Evolutionary conservation across 768 basidiomycete genomes (phyloP).

Genomic region (Mycena leptocephala): DNA sequence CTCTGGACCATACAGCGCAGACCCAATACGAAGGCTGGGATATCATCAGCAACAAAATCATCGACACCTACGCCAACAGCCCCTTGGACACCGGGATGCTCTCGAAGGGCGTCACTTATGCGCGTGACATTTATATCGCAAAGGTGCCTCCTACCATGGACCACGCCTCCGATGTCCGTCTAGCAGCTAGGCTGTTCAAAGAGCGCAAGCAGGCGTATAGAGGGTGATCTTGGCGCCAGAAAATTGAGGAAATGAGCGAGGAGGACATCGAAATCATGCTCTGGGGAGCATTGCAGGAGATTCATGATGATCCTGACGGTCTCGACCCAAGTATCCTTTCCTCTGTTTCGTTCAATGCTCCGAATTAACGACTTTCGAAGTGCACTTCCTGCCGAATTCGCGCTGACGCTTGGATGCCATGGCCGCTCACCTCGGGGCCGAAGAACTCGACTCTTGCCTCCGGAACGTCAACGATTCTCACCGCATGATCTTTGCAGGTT

Average conservation of each 20-base stretch:
- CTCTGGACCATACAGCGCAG: conserved; percentile 39
- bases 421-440: neutral
- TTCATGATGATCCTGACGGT: neutral
- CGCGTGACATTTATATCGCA: conserved; percentile 6
- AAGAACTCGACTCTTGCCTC: neutral
- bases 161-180: conserved; percentile 39
- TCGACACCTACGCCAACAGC: conserved; percentile 23
- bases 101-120: neutral
- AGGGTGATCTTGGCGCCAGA: neutral
- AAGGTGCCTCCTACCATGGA: conserved; percentile 33
- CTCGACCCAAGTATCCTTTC: conserved; percentile 13
- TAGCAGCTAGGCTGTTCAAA: neutral
- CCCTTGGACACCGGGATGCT: neutral
- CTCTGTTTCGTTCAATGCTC: conserved; percentile 8
- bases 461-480: neutral
- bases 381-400: neutral
- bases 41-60: conserved; percentile 10
- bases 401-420: neutral
- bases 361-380: neutral
- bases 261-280: neutral
- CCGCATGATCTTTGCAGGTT: neutral
- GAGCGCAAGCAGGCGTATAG: neutral
- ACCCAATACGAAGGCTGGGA: conserved; percentile 39
- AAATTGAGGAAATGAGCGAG: neutral
- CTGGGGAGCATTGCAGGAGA: neutral